phyloP scores from a whole-genome alignment of 805 yeast species.

The Wickerhamiella alocasiicola region DNA sequence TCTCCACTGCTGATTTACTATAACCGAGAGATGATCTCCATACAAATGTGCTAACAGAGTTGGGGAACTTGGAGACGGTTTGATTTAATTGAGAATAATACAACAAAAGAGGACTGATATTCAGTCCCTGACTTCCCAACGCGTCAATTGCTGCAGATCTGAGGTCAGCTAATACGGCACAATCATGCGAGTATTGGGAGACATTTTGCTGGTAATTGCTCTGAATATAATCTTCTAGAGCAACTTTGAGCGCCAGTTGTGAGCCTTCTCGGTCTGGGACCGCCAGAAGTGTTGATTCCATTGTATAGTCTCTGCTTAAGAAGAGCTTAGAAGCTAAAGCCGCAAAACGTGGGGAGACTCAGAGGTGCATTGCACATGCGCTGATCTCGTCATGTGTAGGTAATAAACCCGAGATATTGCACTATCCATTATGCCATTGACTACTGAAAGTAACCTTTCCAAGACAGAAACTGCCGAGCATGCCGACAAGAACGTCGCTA shows the following conservation, averaged over 20 bases:
- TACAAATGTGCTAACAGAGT: constrained; percentile 43
- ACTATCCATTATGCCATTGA: too few species aligned
- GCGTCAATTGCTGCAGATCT: constrained; percentile 20
- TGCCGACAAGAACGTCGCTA: too few species aligned
- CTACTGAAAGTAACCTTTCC: too few species aligned
- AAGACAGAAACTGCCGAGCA: too few species aligned
- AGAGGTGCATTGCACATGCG: too few species aligned
- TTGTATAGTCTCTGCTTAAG: too few species aligned
- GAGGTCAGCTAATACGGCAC: constrained; percentile 23
- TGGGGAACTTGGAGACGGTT: constrained; percentile 43
- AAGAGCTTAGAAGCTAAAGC: too few species aligned
- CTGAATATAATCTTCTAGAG: constrained; percentile 33
- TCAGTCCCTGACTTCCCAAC: neutral
- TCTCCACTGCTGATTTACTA: constrained; percentile 35
- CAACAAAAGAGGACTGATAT: constrained; percentile 7
- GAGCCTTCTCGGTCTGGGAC: constrained; percentile 5
- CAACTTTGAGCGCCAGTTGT: neutral
- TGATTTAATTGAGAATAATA: constrained; percentile 13
- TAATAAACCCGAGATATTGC: too few species aligned
- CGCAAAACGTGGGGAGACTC: too few species aligned
- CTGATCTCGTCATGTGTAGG: too few species aligned
- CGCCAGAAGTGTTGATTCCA: constrained; percentile 7
- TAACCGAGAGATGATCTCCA: constrained; percentile 67
- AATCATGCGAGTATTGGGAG: constrained; percentile 32
- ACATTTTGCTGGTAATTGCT: constrained; percentile 37